Conservation (phyloP, 345 rosid species). For the Aurinia saxatilis region DNA sequence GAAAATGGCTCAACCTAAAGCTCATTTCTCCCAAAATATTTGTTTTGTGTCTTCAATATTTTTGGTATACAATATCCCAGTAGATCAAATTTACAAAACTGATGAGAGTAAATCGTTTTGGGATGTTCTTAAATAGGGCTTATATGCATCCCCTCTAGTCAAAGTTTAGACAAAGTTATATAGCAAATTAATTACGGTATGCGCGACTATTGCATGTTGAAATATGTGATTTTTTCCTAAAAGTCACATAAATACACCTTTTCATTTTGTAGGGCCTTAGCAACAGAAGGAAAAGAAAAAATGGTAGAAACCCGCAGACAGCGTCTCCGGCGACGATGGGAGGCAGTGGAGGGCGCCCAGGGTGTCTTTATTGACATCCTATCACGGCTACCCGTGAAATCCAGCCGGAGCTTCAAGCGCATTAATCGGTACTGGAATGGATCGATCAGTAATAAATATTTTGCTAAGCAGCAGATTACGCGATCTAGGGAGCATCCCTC, state of each 20-base stretch:
- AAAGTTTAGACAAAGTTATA: neutral
- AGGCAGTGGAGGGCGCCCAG: neutral
- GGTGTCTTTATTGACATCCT: constrained; percentile 18
- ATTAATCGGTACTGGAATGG: constrained; percentile 6
- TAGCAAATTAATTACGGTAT: constrained; percentile 1
- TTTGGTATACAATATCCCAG: neutral
- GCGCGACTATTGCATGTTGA: neutral
- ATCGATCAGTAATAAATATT: neutral
- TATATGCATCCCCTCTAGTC: neutral
- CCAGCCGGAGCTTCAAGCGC: neutral
- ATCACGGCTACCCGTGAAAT: constrained; percentile 18
- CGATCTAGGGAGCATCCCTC: constrained; percentile 8
- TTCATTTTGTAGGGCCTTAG: constrained; percentile 8
- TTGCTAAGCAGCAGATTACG: constrained; percentile 1
- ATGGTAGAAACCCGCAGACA: constrained; percentile 17
- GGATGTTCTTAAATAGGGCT: neutral
- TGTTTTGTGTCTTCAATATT: neutral
- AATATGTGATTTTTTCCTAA: neutral
- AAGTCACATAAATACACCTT: neutral
- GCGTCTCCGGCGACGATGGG: constrained; percentile 1
- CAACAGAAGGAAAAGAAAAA: constrained; percentile 3
- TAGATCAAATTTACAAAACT: neutral
- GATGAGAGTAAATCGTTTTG: neutral
- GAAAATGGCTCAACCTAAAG: neutral
- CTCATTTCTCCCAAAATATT: neutral